Percentiles rank a stretch among this genome's conserved stretches.
Conservation (phyloP, 1,139 yeast species). For the Zygoascus sp. region DNA sequence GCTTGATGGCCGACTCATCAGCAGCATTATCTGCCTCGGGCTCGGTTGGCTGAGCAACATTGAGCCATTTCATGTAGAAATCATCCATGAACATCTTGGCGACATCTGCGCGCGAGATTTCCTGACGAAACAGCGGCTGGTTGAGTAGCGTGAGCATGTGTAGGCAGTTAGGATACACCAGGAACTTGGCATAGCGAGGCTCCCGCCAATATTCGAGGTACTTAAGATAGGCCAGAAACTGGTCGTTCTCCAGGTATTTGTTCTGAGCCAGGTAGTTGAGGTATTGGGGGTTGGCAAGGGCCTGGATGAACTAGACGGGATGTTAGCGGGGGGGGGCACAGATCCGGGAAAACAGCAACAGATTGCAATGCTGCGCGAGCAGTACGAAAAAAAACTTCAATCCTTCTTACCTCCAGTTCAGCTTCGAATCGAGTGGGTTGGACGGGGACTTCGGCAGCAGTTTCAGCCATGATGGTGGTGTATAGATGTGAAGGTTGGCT, state of each 20-base stretch:
- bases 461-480: background rate
- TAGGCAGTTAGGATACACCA: slow-evolving; percentile 69
- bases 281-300: slow-evolving; percentile 75
- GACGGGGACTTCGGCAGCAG: background rate
- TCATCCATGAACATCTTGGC: slow-evolving; percentile 42
- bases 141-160: slow-evolving; percentile 56
- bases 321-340: slow-evolving; percentile 55
- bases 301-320: slow-evolving; percentile 58
- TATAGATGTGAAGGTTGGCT: background rate
- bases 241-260: slow-evolving; percentile 56
- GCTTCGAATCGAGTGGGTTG: slow-evolving; percentile 73
- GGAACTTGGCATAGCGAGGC: slow-evolving; percentile 59
- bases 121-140: slow-evolving; percentile 38
- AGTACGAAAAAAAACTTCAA: background rate
- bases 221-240: slow-evolving; percentile 58
- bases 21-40: background rate
- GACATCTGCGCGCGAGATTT: slow-evolving; percentile 38
- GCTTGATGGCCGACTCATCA: background rate
- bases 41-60: background rate
- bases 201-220: slow-evolving; percentile 72
- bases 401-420: slow-evolving; percentile 53
- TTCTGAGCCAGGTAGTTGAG: slow-evolving; percentile 71
- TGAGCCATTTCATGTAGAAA: slow-evolving; percentile 39
- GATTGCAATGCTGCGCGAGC: background rate
- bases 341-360: background rate